These are phyloP conservation scores for Pythium sp. DNA, from an alignment of 352 stramenopile species.

Conservation along the genomic window DNA sequence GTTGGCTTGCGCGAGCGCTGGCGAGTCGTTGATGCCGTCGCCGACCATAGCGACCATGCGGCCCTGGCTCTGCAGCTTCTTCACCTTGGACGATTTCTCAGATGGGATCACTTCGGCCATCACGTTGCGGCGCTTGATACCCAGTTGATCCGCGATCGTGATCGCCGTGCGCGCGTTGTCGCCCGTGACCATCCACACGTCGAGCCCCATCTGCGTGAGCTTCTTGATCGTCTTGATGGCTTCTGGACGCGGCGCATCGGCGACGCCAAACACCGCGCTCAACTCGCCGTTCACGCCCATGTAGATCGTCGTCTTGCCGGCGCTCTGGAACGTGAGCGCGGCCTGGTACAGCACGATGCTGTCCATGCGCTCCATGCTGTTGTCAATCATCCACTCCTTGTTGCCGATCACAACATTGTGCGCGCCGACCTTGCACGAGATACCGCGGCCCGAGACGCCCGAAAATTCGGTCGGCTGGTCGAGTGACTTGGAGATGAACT, in stretches of 20 bases:
- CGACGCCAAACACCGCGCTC: slow-evolving; percentile 78
- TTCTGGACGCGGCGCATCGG: slow-evolving; percentile 89
- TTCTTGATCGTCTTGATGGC: slow-evolving; percentile 88
- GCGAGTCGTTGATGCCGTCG: slow-evolving; percentile 98
- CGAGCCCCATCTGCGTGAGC: slow-evolving; percentile 89
- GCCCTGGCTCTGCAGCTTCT: slow-evolving; percentile 87
- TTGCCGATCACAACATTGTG: slow-evolving; percentile 92
- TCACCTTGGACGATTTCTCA: slow-evolving; percentile 93
- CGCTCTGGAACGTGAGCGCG: slow-evolving; percentile 78
- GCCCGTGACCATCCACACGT: slow-evolving; percentile 99
- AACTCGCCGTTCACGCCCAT: slow-evolving; percentile 88
- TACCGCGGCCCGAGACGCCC: slow-evolving; percentile 87
- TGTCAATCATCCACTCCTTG: slow-evolving; percentile 86
- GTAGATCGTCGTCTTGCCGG: slow-evolving; percentile 94
- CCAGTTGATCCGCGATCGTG: slow-evolving; percentile 91
- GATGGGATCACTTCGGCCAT: slow-evolving; percentile 96
- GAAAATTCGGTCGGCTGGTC: slow-evolving; percentile 78
- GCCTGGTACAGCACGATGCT: slow-evolving; percentile 77
- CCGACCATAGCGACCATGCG: slow-evolving; percentile 95
- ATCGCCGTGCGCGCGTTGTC: slow-evolving; percentile 95
- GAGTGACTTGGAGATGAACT: slow-evolving; percentile 75
- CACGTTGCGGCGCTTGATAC: slow-evolving; percentile 91
- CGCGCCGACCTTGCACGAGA: slow-evolving; percentile 68
- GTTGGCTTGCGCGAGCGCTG: slow-evolving; percentile 95
- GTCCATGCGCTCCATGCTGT: slow-evolving; percentile 60